Evolutionary conservation across 306 rosid species (phyloP), one percentile per base, ranked within the genome.

Genomic region (Comarum palustre): DNA sequence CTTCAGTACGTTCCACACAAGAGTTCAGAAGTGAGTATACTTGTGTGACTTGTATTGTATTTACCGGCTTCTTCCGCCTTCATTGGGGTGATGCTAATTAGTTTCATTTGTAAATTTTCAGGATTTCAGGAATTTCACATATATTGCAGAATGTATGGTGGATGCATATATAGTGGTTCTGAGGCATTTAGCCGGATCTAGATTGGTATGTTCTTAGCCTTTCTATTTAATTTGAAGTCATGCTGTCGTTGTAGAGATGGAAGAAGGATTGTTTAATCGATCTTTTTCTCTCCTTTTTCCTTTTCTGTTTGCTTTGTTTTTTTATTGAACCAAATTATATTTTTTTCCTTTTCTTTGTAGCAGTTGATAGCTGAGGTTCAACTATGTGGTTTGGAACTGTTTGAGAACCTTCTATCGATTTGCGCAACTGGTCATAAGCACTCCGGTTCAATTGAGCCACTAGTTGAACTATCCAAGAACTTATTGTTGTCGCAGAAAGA

Each of bases 341-440:
- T 36, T 4, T 52, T 51, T 36, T 34, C 3, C 57, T 5, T 24
- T 15, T 69, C 75, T 50, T 69, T 80, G 59, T 75, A 71, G 87
- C 83, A 82, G 90, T 80, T 86, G 82, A 79, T 73, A 48, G 73
- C 81, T 24, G 97, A 87, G 83, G 96, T 84, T 82, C 97, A 94
- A 82, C 84, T 68, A 29, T 73, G 85, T 65, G 86, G 95, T 55
- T 77, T 83, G 66, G 89, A 94, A 83, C 83, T 94, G 77, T 73
- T 85, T 16, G 91, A 82, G 79, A 84, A 89, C 68, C 50, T 85
- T 76, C 73, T 94, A 76, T 86, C 86, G 73, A 75, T 88, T 61
- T 82, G 77, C 73, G 83, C 90, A 32, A 78, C 82, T 81, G 81
- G 83, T 76, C 89, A 41, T 51, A 81, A 81, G 80, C 81, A 79